Conservation (phyloP, 208 protist species). For the Porcisia deanei region DNA sequence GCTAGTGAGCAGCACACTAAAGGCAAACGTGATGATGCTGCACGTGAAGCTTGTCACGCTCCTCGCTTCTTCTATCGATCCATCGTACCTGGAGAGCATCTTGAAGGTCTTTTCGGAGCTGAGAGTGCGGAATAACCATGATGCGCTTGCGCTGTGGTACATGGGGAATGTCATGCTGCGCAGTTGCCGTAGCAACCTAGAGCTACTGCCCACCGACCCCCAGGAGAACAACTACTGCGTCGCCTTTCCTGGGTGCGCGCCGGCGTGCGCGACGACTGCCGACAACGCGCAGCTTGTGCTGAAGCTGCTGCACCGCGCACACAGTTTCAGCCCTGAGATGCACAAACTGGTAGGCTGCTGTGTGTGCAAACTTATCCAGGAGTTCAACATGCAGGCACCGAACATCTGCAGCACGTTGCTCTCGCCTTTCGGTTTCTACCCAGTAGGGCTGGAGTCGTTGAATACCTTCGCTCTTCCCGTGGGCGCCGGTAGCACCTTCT, state of each 20-base stretch:
- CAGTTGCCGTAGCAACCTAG: slow-evolving; percentile 75
- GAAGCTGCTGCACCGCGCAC: slow-evolving; percentile 81
- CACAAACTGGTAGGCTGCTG: slow-evolving; percentile 87
- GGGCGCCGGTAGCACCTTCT: slow-evolving; percentile 84
- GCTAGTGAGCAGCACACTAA: slow-evolving; percentile 75
- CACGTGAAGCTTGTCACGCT: slow-evolving; percentile 87
- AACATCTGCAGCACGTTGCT: slow-evolving; percentile 82
- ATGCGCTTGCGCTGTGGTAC: slow-evolving; percentile 88
- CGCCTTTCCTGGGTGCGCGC: slow-evolving; percentile 78
- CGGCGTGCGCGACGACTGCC: slow-evolving; percentile 64
- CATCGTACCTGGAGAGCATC: slow-evolving; percentile 85
- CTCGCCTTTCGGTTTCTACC: slow-evolving; percentile 77
- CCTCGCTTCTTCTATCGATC: slow-evolving; percentile 71
- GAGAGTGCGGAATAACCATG: slow-evolving; percentile 82
- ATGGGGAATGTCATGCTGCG: slow-evolving; percentile 88
- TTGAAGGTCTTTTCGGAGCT: slow-evolving; percentile 80
- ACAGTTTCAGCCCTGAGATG: slow-evolving; percentile 83
- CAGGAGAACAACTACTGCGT: slow-evolving; percentile 87
- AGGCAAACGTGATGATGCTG: slow-evolving; percentile 88
- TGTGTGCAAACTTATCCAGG: slow-evolving; percentile 89
- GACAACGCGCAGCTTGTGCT: slow-evolving; percentile 90
- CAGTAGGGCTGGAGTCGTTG: slow-evolving; percentile 64
- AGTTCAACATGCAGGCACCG: slow-evolving; percentile 89
- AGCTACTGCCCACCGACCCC: slow-evolving; percentile 86
- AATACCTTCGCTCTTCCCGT: slow-evolving; percentile 80